These are phyloP conservation scores for Exophiala sp. DNA, from an alignment of 2,329 filamentous ascomycete species.

Conservation along the genomic window DNA sequence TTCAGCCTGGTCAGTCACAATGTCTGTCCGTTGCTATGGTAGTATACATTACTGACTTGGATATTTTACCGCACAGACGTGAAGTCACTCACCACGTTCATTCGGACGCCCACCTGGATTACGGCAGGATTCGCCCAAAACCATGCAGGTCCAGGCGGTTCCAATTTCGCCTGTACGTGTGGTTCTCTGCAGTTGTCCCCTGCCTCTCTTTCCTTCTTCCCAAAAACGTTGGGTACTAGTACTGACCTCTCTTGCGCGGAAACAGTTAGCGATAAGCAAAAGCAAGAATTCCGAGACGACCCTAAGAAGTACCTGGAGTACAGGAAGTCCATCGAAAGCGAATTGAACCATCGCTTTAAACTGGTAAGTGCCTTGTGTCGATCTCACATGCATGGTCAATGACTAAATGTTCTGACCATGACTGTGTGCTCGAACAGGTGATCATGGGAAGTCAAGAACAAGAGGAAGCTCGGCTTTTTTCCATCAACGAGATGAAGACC, in stretches of 20 bases:
- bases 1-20: constrained; percentile 26
- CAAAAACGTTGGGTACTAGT: not conserved
- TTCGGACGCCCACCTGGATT: constrained; percentile 22
- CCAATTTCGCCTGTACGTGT: constrained; percentile 13
- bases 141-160: constrained; percentile 12
- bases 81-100: constrained; percentile 19
- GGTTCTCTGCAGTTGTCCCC: not conserved
- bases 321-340: constrained; percentile 31
- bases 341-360: constrained; percentile 26
- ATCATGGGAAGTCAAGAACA: constrained; percentile 29
- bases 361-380: not conserved
- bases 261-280: constrained; percentile 20
- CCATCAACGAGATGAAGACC: not conserved
- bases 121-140: constrained; percentile 19
- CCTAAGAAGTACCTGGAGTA: constrained; percentile 28
- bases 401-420: constrained; percentile 1
- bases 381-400: not conserved
- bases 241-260: too few species aligned
- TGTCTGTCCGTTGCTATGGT: too few species aligned
- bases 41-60: too few species aligned
- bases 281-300: constrained; percentile 23
- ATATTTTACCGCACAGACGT: constrained; percentile 13
- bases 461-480: not conserved
- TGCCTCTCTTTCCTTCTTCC: too few species aligned
- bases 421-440: constrained; percentile 34